A percentile compares a stretch with the other conserved stretches of the same genome.
Evolutionary conservation across 805 yeast species (phyloP).

Genomic region (Grigorovia transvaalensis): DNA sequence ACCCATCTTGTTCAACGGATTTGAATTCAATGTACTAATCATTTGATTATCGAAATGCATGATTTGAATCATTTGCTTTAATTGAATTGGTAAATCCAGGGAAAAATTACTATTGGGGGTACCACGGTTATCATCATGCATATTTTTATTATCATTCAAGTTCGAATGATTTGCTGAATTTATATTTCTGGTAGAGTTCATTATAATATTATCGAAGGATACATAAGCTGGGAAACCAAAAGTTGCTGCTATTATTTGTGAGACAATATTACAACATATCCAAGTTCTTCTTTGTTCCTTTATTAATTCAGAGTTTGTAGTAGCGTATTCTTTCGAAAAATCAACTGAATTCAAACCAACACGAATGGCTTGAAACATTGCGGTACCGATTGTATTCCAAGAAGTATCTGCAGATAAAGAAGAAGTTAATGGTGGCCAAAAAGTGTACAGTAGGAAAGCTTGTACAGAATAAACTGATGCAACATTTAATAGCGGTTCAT

Average conservation of each 20-base stretch:
- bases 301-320: constrained; percentile 33
- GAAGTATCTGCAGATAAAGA: constrained; percentile 91
- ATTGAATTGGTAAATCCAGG: constrained; percentile 40
- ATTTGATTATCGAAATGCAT: constrained; percentile 82
- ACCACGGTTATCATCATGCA: background rate
- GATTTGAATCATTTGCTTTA: constrained; percentile 70
- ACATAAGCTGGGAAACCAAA: constrained; percentile 94
- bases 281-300: constrained; percentile 82
- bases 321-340: constrained; percentile 42
- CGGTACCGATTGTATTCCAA: constrained; percentile 91
- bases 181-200: constrained; percentile 34
- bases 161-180: background rate
- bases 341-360: constrained; percentile 86
- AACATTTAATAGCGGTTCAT: constrained; percentile 75
- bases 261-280: constrained; percentile 85
- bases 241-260: constrained; percentile 82
- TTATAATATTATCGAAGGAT: constrained; percentile 63
- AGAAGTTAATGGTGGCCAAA: constrained; percentile 95
- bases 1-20: constrained; percentile 56
- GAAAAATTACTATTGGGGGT: background rate
- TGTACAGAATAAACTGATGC: constrained; percentile 91
- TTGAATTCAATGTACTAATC: constrained; percentile 63
- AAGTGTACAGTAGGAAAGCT: constrained; percentile 76
- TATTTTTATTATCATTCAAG: background rate
- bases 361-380: constrained; percentile 83